Conservation (phyloP, 176 grass and related monocot species). For the Thalia dealbata region DNA sequence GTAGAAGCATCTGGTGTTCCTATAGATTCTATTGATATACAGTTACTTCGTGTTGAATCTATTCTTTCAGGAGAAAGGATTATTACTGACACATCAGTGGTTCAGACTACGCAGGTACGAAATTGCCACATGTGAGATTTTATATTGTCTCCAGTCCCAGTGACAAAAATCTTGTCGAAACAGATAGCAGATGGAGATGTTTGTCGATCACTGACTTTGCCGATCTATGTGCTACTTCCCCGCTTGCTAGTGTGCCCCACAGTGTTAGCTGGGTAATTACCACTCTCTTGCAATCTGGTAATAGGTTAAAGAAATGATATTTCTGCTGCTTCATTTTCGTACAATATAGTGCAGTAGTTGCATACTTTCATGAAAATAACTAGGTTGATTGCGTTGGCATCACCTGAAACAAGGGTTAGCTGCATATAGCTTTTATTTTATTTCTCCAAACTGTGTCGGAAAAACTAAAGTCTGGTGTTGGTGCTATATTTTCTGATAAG, state of each 20-base stretch:
- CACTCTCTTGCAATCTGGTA: neutral
- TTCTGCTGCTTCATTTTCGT: too few species aligned
- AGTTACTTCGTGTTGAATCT: conserved; percentile 17
- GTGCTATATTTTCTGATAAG: too few species aligned
- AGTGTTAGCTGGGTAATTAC: conserved; percentile 13
- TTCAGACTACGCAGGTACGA: conserved; percentile 16
- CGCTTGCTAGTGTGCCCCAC: conserved; percentile 15
- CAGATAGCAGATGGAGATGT: conserved; percentile 25
- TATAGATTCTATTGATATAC: conserved; percentile 15
- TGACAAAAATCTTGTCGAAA: neutral
- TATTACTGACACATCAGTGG: conserved; percentile 16
- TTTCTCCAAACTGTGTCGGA: too few species aligned
- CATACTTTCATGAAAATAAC: too few species aligned
- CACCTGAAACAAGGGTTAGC: too few species aligned
- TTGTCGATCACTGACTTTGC: conserved; percentile 3
- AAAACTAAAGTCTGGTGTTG: too few species aligned
- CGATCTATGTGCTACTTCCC: conserved; percentile 16
- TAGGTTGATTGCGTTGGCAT: too few species aligned
- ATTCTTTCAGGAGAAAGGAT: conserved; percentile 15
- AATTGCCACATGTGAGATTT: neutral
- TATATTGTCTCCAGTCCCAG: neutral
- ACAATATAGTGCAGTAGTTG: too few species aligned
- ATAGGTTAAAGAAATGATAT: neutral
- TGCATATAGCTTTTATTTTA: too few species aligned
- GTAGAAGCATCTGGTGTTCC: conserved; percentile 16